phyloP scores from a whole-genome alignment of 2,329 filamentous ascomycete species.

The Dothiorella sarmentorum region DNA sequence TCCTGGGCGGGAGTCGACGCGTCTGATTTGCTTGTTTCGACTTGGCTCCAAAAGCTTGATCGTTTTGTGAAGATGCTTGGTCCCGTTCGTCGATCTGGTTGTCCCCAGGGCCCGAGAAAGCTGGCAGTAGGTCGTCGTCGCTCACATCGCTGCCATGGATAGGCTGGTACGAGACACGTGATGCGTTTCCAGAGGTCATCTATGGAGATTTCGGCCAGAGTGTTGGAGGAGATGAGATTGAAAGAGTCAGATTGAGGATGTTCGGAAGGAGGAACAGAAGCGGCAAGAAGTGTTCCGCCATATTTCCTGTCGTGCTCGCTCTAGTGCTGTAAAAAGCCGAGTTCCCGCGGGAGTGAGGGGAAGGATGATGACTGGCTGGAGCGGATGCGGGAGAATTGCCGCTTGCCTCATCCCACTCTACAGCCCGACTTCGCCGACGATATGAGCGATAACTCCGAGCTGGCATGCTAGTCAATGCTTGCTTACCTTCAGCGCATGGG shows the following conservation, averaged over 20 bases:
- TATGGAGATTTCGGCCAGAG: background rate
- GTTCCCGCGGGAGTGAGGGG: background rate
- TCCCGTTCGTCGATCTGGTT: background rate
- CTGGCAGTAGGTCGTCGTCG: background rate
- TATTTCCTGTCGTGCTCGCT: background rate
- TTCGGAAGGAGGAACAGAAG: background rate
- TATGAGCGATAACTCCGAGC: background rate
- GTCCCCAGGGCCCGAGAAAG: background rate
- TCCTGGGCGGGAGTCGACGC: background rate
- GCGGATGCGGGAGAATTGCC: background rate
- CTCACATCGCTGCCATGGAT: background rate
- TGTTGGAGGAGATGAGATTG: background rate
- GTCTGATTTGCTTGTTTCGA: background rate
- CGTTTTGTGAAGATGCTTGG: background rate
- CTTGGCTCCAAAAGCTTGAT: background rate
- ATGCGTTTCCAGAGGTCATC: constrained; percentile 2
- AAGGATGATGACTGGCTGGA: background rate
- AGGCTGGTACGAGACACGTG: background rate
- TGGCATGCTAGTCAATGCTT: no score
- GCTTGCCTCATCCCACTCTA: constrained; percentile 2
- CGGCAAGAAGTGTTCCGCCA: background rate
- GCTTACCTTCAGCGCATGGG: no score
- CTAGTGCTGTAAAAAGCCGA: background rate
- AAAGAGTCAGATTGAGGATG: background rate
- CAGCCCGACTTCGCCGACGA: background rate